Percentiles rank a stretch among this genome's conserved stretches.
These are phyloP conservation scores for Asterophora lycoperdoides DNA, from an alignment of 768 basidiomycete genomes.

Conservation along the genomic window DNA sequence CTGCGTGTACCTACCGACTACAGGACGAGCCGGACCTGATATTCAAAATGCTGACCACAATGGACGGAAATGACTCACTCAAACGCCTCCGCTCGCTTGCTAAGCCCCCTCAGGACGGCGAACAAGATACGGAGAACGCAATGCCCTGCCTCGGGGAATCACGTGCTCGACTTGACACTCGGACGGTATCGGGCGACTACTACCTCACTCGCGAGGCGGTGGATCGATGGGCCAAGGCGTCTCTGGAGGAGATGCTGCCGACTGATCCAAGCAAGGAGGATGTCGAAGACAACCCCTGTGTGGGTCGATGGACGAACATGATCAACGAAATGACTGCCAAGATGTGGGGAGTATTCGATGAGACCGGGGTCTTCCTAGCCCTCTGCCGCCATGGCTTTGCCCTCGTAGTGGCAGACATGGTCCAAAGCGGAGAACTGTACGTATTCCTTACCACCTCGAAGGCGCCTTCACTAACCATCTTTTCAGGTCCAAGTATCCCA, in stretches of 20 bases:
- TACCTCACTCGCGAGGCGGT: slow-evolving; percentile 19
- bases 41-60: slow-evolving; percentile 17
- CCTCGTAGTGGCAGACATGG: no score
- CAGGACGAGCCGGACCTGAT: slow-evolving; percentile 18
- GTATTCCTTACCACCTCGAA: slow-evolving; percentile 2
- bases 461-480: background rate
- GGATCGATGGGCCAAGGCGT: slow-evolving; percentile 19
- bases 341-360: slow-evolving; percentile 27
- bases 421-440: no score
- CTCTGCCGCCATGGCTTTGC: no score
- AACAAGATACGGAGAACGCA: background rate
- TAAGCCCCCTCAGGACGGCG: slow-evolving; percentile 2
- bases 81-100: slow-evolving; percentile 17
- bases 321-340: slow-evolving; percentile 9
- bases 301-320: slow-evolving; percentile 20
- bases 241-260: slow-evolving; percentile 6
- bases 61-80: slow-evolving; percentile 29
- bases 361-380: no score
- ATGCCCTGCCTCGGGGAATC: background rate
- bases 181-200: slow-evolving; percentile 13
- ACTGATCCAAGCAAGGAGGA: background rate
- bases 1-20: slow-evolving; percentile 25
- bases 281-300: slow-evolving; percentile 14
- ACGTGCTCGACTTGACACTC: slow-evolving; percentile 12
- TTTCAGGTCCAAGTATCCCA: slow-evolving; percentile 24